Conservation (phyloP, 352 stramenopile genomes). For the Plasmopara viticola region DNA sequence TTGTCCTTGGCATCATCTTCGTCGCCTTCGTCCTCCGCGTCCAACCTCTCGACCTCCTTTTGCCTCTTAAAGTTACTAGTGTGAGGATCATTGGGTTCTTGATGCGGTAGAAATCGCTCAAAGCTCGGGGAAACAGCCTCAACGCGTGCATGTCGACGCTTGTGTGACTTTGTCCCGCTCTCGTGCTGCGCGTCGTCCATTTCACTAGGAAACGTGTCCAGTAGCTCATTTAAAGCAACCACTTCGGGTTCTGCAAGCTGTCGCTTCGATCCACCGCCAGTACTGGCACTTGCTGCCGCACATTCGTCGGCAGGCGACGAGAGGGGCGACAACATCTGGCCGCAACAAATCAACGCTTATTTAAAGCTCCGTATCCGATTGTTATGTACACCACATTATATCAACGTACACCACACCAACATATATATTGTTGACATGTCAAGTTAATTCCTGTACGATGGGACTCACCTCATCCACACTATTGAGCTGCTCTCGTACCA, state of each 20-base stretch:
- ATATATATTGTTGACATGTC: too few species aligned
- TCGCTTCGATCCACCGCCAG: conserved; percentile 11
- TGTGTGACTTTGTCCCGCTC: conserved; percentile 8
- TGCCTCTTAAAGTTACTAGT: background rate
- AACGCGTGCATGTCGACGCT: conserved; percentile 5
- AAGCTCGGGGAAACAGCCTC: background rate
- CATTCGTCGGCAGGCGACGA: too few species aligned
- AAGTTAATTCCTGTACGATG: too few species aligned
- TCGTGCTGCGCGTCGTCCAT: conserved; percentile 39
- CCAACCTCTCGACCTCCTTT: conserved; percentile 7
- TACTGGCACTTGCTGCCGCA: background rate
- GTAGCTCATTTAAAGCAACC: conserved; percentile 55
- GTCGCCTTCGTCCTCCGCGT: too few species aligned
- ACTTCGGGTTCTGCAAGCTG: conserved; percentile 47
- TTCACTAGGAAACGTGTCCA: conserved; percentile 51
- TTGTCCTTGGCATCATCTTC: conserved; percentile 4
- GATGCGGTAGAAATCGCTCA: background rate
- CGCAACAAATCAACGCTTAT: too few species aligned
- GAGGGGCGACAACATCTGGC: too few species aligned
- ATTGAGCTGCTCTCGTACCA: too few species aligned
- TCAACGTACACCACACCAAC: too few species aligned
- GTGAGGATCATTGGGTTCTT: background rate
- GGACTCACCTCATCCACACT: too few species aligned
- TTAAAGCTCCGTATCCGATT: too few species aligned
- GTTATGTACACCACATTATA: too few species aligned